Base-by-base conservation (phyloP, 75 land plant genomes). In the Ceratopteris richardii region DNA sequence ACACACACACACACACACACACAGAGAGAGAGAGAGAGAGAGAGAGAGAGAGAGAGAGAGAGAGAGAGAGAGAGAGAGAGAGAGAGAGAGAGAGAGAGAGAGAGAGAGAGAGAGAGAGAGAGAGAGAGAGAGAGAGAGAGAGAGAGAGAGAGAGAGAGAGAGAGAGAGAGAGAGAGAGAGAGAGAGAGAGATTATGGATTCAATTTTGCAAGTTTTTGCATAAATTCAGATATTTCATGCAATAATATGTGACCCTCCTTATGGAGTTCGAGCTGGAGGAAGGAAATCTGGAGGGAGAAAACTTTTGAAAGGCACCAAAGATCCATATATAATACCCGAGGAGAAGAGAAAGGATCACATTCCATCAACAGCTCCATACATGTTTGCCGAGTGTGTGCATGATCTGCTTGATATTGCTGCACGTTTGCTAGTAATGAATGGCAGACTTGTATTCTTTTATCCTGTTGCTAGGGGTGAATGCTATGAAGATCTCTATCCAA, bases 191-290 rank as follows among this genome's bases (percentile, higher is more conserved):
- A n/a, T n/a, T n/a, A n/a, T n/a, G n/a, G n/a, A n/a, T n/a, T n/a
- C n/a, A n/a, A n/a, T n/a, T n/a, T n/a, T n/a, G n/a, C n/a, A n/a
- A n/a, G n/a, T n/a, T n/a, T n/a, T n/a, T n/a, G n/a, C n/a, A n/a
- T n/a, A n/a, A 46, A 7, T 5, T 33, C 37, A 93, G 98, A 54
- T 93, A 23, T 88, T 93, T 65, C 84, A 93, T 77, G 98, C 98
- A 27, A 88, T 93, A 29, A 88, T 93, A 25, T 93, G 98, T 70
- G 98, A 93, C 30, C 98, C 98, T 29, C 98, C 98, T 31, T 93
- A 93, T 66, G 98, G 98, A 31, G 90, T 93, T n/a, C 98, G 98
- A 54, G 98, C 98, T 39, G 94, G 98, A 0, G 98, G 98, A 0
- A 77, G 98, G 10, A 93, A 93, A 64, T 93, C 98, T 11, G 98